Base-by-base conservation (phyloP, 2,329 filamentous ascomycete species). In the Aspergillus sp. region DNA sequence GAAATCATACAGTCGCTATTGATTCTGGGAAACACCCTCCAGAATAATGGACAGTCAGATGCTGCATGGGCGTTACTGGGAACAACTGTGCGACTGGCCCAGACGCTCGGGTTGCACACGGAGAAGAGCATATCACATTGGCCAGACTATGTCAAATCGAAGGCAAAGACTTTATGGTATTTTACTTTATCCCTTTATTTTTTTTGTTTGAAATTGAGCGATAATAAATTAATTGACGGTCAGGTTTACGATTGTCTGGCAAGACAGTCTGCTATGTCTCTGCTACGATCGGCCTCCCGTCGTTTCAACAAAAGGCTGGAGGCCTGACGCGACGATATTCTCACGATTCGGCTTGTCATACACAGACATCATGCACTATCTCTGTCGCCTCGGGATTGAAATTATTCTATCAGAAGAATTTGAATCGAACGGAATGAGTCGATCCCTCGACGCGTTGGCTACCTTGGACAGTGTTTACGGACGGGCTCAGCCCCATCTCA, bases 1-100 rank as follows among this genome's bases (percentile, higher is more conserved):
- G 75, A 80, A 43, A 76, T 70, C 39, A 77, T 81, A 27, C 76
- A 81, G 54, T 72, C 76, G 0, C 64, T 80, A 8, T 61, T 81
- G 2, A 74, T 81, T 5, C 70, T 80, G 2, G 75, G 76, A 19
- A 78, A 80, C 48, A 77, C 56, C 1, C 27, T 63, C 6, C 59
- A 62, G 19, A 62, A 64, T 12, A 57, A 54, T 40, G 60, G 59
- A 2, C 61, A 63, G 40, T 62, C 61, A 2, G 61, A 64, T 36
- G 61, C 56, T 27, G 58, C 56, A 2, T 62, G 58, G 61, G 60
- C 56, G 5, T 40, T 62, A 6, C 43, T 61, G 8, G 62, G 62
- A 0, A 58, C 60, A 1, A 65, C 60, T 0, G 53, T 62, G 9
- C 53, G 63, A 19, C 41, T 65, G 5, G 62, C 59, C 10, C 62